These are phyloP conservation scores for Populus tremula DNA, from an alignment of 345 rosid species.

Conservation along the genomic window DNA sequence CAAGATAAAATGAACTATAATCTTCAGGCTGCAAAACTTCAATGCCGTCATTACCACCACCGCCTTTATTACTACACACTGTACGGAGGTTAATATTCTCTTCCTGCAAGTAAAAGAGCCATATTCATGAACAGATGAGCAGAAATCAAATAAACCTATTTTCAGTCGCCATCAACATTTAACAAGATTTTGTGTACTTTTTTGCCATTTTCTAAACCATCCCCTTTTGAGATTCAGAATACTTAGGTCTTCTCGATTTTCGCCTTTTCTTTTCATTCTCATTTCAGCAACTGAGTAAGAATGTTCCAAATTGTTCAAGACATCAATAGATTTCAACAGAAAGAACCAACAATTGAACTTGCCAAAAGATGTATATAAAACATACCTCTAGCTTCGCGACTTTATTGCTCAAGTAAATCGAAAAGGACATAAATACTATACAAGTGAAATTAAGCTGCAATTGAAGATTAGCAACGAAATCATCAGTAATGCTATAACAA, in stretches of 20 bases:
- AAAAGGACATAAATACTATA: slow-evolving; percentile 46
- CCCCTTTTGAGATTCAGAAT: no score
- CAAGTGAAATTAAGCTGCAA: slow-evolving; percentile 60
- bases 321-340: not conserved
- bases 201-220: no score
- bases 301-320: not conserved
- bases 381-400: slow-evolving; percentile 65
- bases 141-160: not conserved
- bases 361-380: not conserved
- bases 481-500: not conserved
- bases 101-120: slow-evolving; percentile 49
- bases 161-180: no score
- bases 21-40: slow-evolving; percentile 35
- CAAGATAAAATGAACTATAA: slow-evolving; percentile 25
- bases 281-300: not conserved
- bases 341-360: not conserved
- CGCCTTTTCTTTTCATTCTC: not conserved
- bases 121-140: slow-evolving; percentile 2
- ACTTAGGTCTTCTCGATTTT: not conserved
- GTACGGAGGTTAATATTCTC: slow-evolving; percentile 50
- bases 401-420: slow-evolving; percentile 45
- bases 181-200: no score
- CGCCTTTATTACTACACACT: slow-evolving; percentile 39
- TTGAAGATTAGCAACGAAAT: slow-evolving; percentile 14
- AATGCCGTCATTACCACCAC: slow-evolving; percentile 20